Evolutionary conservation across 2,329 filamentous ascomycete genomes (phyloP), one percentile per base, ranked within the genome.

Genomic region (Microdochium paspali): DNA sequence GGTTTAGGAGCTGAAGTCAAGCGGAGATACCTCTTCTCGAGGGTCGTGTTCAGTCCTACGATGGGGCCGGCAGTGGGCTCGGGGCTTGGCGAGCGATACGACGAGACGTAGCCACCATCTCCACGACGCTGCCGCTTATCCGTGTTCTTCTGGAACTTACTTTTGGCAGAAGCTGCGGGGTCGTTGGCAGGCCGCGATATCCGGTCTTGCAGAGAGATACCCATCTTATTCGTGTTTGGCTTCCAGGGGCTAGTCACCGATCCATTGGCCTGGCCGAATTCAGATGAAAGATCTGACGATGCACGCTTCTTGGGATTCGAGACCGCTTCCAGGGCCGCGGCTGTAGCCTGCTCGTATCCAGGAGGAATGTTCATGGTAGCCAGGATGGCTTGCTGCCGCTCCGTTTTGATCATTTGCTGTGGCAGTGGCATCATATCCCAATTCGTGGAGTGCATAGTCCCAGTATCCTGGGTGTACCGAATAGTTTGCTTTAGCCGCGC

Each of bases 21-120:
- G 52, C 93, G 90, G 61, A 97, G 86, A 63, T 96, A 98, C 61
- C 81, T 84, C 75, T 98, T 98, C 68, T 97, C 91, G 56, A 97
- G 73, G 23, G 74, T 77, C 66, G 90, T 79, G 64, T 85, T 91
- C 43, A 86, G 88, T 55, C 93, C 93, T 50, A 96, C 79, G 28
- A 97, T 84, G 10, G 93, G 93, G 30, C 81, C 82, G 47, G 75
- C 68, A 47, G 73, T 65, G 54, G 80, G 70, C 57, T 73, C 72
- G 21, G 80, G 79, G 45, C 74, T 79, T 12, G 77, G 75, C 25
- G 77, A 77, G 52, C 71, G 69, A 54, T 76, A 73, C 13, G 72
- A 66, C 10, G 74, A 72, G 57, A 76, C 77, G 61, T 80, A 83
- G 51, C 78, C 77, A 53, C 70, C 77, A 56, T 91, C 84, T 68